phyloP scores from a whole-genome alignment of 2,329 filamentous ascomycete genomes.

The Calycina marina region DNA sequence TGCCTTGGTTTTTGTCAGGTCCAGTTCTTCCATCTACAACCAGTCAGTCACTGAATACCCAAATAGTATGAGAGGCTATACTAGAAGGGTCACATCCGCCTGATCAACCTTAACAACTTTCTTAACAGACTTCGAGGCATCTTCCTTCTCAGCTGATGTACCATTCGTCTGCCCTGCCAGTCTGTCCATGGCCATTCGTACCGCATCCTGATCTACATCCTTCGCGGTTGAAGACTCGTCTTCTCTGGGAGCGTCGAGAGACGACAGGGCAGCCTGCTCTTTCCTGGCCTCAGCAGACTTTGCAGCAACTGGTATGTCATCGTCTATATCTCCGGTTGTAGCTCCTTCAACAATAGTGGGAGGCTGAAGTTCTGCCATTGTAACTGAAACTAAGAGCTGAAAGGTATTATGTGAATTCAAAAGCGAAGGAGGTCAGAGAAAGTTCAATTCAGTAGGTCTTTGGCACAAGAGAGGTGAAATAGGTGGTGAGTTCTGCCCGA shows the following conservation, averaged over 20 bases:
- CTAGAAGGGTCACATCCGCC: conserved; percentile 55
- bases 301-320: conserved; percentile 34
- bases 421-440: too few relatives aligned
- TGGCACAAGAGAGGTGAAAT: too few relatives aligned
- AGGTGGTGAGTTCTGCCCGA: not conserved
- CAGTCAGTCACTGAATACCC: not conserved
- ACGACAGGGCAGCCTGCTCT: conserved; percentile 57
- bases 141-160: conserved; percentile 26
- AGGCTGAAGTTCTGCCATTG: conserved; percentile 51
- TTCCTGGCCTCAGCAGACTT: conserved; percentile 66
- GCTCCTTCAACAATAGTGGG: conserved; percentile 43
- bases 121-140: conserved; percentile 36
- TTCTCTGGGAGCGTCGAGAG: conserved; percentile 40
- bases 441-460: too few relatives aligned
- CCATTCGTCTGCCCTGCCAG: conserved; percentile 27
- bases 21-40: conserved; percentile 52
- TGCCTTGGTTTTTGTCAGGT: conserved; percentile 55
- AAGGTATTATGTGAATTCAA: too few relatives aligned
- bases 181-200: conserved; percentile 57
- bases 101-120: conserved; percentile 58
- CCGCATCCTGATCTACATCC: conserved; percentile 52
- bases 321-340: conserved; percentile 41
- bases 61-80: conserved; percentile 22
- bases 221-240: conserved; percentile 30
- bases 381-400: conserved; percentile 8